phyloP scores from a whole-genome alignment of 805 yeast species.

The Monosporozyma unispora region DNA sequence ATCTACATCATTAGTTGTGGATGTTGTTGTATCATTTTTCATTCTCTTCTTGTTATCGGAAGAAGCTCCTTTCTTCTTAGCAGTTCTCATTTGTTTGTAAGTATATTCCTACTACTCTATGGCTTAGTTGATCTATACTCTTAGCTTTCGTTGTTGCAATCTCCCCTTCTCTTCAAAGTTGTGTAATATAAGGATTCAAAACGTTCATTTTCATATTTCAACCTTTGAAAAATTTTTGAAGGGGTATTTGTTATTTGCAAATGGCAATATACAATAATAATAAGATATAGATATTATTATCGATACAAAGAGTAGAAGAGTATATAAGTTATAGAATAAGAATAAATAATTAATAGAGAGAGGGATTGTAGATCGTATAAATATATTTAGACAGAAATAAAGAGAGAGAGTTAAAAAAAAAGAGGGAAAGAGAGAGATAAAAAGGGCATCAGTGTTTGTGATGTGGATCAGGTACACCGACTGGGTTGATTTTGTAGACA shows the following conservation, averaged over 20 bases:
- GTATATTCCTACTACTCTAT: too few species aligned
- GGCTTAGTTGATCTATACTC: background rate
- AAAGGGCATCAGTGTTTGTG: background rate
- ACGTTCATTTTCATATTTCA: background rate
- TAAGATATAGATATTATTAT: background rate
- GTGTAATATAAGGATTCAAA: background rate
- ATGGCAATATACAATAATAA: too few species aligned
- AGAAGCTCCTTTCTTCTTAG: background rate
- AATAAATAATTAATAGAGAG: background rate
- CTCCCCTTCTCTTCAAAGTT: background rate
- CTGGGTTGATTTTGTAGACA: constrained; percentile 78
- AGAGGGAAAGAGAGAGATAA: background rate
- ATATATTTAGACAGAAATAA: background rate
- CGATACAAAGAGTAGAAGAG: too few species aligned
- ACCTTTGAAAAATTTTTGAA: constrained; percentile 1
- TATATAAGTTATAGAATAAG: background rate
- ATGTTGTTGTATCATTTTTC: background rate
- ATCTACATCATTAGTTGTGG: background rate
- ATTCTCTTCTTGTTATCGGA: background rate
- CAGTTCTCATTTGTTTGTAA: background rate
- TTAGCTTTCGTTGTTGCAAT: background rate
- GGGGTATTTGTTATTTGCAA: background rate
- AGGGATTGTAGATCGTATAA: too few species aligned
- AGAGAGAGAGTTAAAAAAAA: background rate
- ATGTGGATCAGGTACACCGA: constrained; percentile 57